Evolutionary conservation across 345 rosid species (phyloP), one percentile per base, ranked within the genome.

Genomic region (Lumnitzera racemosa): DNA sequence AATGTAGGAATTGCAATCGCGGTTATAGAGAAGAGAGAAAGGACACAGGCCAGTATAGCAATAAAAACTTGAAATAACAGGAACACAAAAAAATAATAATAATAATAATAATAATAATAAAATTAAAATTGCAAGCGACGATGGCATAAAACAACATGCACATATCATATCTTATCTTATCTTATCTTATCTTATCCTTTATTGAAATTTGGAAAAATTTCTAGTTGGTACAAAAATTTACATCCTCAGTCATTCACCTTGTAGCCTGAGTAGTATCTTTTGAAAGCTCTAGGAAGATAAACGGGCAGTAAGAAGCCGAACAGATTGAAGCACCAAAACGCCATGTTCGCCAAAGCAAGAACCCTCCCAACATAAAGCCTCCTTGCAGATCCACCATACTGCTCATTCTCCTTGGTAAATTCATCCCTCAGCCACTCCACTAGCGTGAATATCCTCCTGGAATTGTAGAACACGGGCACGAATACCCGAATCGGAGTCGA

Each of bases 241-340:
- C 10, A 36, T 36, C 43, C 43, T 36, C 11, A 57, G 17, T 46
- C 49, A 41, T 24, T 46, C 60, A 57, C 41, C 24, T 50, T 60
- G 24, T n/a, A 47, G 50, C 54, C 55, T 13, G 68, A 58, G 56
- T 82, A 90, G 57, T 90, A 88, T 69, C 72, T 78, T 63, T 75
- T 80, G 53, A 94, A 86, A 61, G 91, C 99, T 67, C 55, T 83
- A 1, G 96, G 96, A 55, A 88, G 72, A 61, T 84, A 88, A 68
- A 90, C 81, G 63, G 99, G 97, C 64, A 94, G 68, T 80, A 94
- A 63, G 70, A 94, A 81, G 12, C 91, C 83, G 68, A 88, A 84
- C 46, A 94, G 83, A 80, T 94, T 94, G 76, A 80, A 90, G 77
- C 91, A 70, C 97, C 97, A 84, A 20, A 94, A 54, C 15, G 77